A percentile compares a stretch with the other conserved stretches of the same genome.
phyloP scores from a whole-genome alignment of 2,329 filamentous ascomycete species.

The Xylariaceae sp. region DNA sequence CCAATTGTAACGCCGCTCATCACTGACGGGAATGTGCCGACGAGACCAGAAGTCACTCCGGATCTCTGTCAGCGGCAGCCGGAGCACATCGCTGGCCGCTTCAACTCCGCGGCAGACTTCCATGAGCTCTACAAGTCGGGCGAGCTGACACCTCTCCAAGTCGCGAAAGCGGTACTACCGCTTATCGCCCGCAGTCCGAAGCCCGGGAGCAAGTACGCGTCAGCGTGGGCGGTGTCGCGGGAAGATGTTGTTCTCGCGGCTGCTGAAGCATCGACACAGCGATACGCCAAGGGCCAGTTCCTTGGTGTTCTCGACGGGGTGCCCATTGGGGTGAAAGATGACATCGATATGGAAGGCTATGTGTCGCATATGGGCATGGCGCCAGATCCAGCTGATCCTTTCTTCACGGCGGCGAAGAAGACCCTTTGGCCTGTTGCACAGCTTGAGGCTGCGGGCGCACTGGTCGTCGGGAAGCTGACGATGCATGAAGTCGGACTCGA shows the following conservation, averaged over 20 bases:
- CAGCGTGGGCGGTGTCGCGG: conserved; percentile 68
- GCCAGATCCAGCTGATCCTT: conserved; percentile 49
- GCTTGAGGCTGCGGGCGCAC: conserved; percentile 69
- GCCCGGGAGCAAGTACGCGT: conserved; percentile 57
- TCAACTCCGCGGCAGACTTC: conserved; percentile 72
- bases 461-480: conserved; percentile 70
- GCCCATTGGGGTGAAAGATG: conserved; percentile 80
- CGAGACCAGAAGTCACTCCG: conserved; percentile 36
- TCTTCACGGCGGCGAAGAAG: conserved; percentile 45
- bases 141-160: conserved; percentile 64
- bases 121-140: conserved; percentile 69
- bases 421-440: conserved; percentile 69
- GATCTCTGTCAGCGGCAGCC: conserved; percentile 38
- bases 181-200: conserved; percentile 59
- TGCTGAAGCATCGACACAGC: conserved; percentile 66
- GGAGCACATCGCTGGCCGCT: conserved; percentile 42
- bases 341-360: conserved; percentile 68
- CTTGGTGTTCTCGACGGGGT: conserved; percentile 74
- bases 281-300: conserved; percentile 64
- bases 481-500: conserved; percentile 82
- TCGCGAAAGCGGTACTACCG: conserved; percentile 67
- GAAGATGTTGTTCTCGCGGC: conserved; percentile 60
- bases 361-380: conserved; percentile 61
- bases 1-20: conserved; percentile 53
- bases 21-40: conserved; percentile 23